These are phyloP conservation scores for Wallemia ichthyophaga DNA, from an alignment of 1,284 basidiomycete genomes.

Conservation along the genomic window DNA sequence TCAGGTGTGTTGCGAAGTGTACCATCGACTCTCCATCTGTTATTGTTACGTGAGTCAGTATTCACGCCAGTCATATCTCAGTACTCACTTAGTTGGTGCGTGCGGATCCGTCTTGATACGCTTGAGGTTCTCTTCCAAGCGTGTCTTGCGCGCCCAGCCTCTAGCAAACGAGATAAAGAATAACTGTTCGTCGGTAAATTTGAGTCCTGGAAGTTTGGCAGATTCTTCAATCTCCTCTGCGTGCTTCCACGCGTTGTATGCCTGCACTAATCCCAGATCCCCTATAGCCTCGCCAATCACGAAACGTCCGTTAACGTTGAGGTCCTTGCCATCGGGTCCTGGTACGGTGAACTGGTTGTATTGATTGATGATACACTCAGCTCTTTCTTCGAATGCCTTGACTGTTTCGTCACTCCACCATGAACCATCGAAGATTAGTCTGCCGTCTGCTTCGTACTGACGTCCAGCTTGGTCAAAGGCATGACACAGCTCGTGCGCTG, in stretches of 20 bases:
- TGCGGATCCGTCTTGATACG: neutral
- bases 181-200: constrained; percentile 48
- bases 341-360: constrained; percentile 56
- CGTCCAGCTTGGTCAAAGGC: constrained; percentile 78
- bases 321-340: constrained; percentile 37
- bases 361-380: constrained; percentile 64
- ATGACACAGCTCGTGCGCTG: constrained; percentile 71
- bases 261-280: constrained; percentile 54
- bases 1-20: neutral
- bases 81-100: neutral
- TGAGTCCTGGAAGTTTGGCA: constrained; percentile 47
- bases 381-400: constrained; percentile 46
- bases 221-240: constrained; percentile 26
- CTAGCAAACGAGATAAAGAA: constrained; percentile 62
- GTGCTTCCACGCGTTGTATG: constrained; percentile 58
- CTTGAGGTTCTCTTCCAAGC: neutral
- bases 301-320: constrained; percentile 52
- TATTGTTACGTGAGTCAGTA: neutral
- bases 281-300: constrained; percentile 35
- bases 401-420: constrained; percentile 28
- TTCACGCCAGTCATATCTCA: neutral
- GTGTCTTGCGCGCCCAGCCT: neutral
- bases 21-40: constrained; percentile 1
- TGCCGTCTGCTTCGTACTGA: constrained; percentile 23
- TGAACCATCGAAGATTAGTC: constrained; percentile 29